Evolutionary conservation across 108 stramenopile genomes (phyloP).

Genomic region (Skeletonema potamos): DNA sequence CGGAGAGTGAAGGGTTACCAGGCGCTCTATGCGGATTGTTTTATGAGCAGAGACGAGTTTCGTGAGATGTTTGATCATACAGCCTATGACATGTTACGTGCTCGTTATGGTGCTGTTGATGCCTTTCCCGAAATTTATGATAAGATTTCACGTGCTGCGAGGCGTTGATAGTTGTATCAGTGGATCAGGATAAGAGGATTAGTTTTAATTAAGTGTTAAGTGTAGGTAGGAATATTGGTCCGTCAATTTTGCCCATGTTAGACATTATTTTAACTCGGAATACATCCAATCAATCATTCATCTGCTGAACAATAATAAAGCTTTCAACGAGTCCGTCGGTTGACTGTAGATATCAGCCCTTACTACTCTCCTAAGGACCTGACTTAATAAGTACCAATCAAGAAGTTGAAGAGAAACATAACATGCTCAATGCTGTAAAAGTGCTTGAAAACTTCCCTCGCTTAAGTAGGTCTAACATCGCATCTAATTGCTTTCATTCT

Average conservation of each 20-base stretch:
- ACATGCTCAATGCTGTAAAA: too few species aligned
- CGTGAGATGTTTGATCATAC: constrained; percentile 58
- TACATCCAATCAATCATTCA: too few species aligned
- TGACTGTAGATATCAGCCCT: too few species aligned
- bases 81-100: constrained; percentile 38
- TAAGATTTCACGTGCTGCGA: constrained; percentile 35
- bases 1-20: constrained; percentile 50
- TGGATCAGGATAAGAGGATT: not conserved
- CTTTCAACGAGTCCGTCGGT: too few species aligned
- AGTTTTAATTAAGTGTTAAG: not conserved
- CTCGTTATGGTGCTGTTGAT: constrained; percentile 46
- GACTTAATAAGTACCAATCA: too few species aligned
- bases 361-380: too few species aligned
- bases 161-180: not conserved
- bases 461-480: too few species aligned
- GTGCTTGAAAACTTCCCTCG: too few species aligned
- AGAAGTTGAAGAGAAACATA: too few species aligned
- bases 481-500: too few species aligned
- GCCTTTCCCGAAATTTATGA: constrained; percentile 64
- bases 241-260: not conserved
- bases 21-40: constrained; percentile 55
- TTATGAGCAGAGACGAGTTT: constrained; percentile 52
- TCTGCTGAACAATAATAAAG: too few species aligned
- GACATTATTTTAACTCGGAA: not conserved
- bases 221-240: not conserved